Conservation (phyloP, 1,139 yeast species). For the Taphrina pruni region DNA sequence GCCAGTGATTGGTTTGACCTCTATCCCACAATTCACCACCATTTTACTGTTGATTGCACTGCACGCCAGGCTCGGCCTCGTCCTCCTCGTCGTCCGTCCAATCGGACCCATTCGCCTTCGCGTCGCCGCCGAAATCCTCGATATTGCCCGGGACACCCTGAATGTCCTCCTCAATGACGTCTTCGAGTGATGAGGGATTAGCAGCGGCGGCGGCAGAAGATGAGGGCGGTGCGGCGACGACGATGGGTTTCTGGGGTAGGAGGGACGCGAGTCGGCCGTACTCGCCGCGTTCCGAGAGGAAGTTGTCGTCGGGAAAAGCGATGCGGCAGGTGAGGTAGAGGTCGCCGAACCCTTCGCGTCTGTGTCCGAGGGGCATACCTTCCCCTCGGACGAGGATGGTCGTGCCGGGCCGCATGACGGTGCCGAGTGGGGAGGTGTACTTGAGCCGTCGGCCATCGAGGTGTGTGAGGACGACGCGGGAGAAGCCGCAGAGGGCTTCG, state of each 20-base stretch:
- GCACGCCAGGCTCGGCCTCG: slow-evolving; percentile 30
- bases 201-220: too few species aligned
- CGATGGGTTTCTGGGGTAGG: slow-evolving; percentile 34
- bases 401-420: slow-evolving; percentile 81
- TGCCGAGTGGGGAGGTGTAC: slow-evolving; percentile 63
- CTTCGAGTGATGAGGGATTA: not conserved
- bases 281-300: slow-evolving; percentile 53
- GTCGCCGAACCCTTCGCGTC: slow-evolving; percentile 64
- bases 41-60: slow-evolving; percentile 31
- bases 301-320: slow-evolving; percentile 81
- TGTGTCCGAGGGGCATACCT: slow-evolving; percentile 78
- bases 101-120: slow-evolving; percentile 13
- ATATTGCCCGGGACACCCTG: slow-evolving; percentile 29
- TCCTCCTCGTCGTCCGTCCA: slow-evolving; percentile 37
- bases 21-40: too few species aligned
- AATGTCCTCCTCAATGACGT: slow-evolving; percentile 31
- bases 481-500: slow-evolving; percentile 84
- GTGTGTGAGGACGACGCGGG: slow-evolving; percentile 67
- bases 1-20: not conserved
- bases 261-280: slow-evolving; percentile 29
- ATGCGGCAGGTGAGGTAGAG: slow-evolving; percentile 72
- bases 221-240: not conserved
- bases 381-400: slow-evolving; percentile 70
- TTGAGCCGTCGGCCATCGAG: slow-evolving; percentile 78
- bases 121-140: slow-evolving; percentile 40